phyloP scores from a whole-genome alignment of 169 alveolate genomes.

The Eimeria praecox region DNA sequence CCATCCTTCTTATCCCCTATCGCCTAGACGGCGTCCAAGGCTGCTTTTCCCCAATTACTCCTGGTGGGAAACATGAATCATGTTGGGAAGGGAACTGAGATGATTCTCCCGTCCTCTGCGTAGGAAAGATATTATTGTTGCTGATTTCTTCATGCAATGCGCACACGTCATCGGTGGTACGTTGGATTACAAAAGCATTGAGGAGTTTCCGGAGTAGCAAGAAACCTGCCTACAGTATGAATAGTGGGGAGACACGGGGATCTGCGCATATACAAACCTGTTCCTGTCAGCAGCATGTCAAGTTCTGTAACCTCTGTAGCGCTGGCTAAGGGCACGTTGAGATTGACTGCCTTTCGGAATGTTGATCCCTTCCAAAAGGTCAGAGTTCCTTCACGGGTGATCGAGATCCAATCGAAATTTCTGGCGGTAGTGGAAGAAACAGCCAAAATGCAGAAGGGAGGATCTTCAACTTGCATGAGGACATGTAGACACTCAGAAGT shows the following conservation, averaged over 20 bases:
- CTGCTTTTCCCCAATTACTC: background rate
- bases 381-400: slow-evolving; percentile 37
- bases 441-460: slow-evolving; percentile 45
- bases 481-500: slow-evolving; percentile 49
- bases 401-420: background rate
- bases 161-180: background rate
- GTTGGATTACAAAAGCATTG: background rate
- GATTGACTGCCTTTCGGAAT: slow-evolving; percentile 31
- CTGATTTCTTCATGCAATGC: background rate
- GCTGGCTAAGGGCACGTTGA: slow-evolving; percentile 37
- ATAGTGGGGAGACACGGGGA: background rate
- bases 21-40: background rate
- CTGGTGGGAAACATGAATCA: background rate
- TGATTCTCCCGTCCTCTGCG: slow-evolving; percentile 61
- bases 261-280: slow-evolving; percentile 20
- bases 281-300: slow-evolving; percentile 42
- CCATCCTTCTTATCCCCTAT: background rate
- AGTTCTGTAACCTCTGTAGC: slow-evolving; percentile 36
- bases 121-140: no score
- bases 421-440: background rate
- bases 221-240: background rate
- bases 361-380: slow-evolving; percentile 64
- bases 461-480: slow-evolving; percentile 40
- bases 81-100: slow-evolving; percentile 47
- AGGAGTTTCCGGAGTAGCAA: background rate